Evolutionary conservation across 2,329 filamentous ascomycete species (phyloP).

Genomic region (Microcyclosporella mali): DNA sequence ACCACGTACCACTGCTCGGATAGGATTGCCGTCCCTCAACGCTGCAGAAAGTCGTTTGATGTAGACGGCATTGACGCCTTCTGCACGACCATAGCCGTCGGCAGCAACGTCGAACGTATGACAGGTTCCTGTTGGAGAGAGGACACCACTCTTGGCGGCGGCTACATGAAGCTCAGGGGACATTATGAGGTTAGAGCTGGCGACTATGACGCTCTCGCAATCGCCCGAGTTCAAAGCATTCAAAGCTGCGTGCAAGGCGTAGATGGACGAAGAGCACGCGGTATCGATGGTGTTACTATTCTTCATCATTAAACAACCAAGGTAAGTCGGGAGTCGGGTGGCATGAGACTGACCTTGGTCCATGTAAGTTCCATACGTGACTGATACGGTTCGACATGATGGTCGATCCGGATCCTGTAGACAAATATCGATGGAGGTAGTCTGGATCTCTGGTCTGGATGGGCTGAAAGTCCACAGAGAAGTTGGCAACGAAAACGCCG

Average conservation of each 20-base stretch:
- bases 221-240: conserved; percentile 24
- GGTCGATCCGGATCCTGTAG: conserved; percentile 10
- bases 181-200: conserved; percentile 22
- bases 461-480: background rate
- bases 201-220: conserved; percentile 9
- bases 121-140: conserved; percentile 25
- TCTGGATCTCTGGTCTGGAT: conserved; percentile 10
- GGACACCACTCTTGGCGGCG: conserved; percentile 24
- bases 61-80: conserved; percentile 46
- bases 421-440: conserved; percentile 11
- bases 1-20: conserved; percentile 10
- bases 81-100: conserved; percentile 48
- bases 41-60: conserved; percentile 48
- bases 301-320: background rate
- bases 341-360: conserved; percentile 6
- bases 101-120: conserved; percentile 33
- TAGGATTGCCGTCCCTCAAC: conserved; percentile 6
- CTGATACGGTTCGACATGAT: conserved; percentile 16
- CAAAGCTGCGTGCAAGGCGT: conserved; percentile 28
- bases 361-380: conserved; percentile 16
- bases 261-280: conserved; percentile 16
- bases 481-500: conserved; percentile 13
- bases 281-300: conserved; percentile 4
- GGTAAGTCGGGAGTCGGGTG: conserved; percentile 9
- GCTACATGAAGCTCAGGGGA: conserved; percentile 17